Evolutionary conservation across 2,329 filamentous ascomycete genomes (phyloP).

Genomic region (Ascochyta fabae): DNA sequence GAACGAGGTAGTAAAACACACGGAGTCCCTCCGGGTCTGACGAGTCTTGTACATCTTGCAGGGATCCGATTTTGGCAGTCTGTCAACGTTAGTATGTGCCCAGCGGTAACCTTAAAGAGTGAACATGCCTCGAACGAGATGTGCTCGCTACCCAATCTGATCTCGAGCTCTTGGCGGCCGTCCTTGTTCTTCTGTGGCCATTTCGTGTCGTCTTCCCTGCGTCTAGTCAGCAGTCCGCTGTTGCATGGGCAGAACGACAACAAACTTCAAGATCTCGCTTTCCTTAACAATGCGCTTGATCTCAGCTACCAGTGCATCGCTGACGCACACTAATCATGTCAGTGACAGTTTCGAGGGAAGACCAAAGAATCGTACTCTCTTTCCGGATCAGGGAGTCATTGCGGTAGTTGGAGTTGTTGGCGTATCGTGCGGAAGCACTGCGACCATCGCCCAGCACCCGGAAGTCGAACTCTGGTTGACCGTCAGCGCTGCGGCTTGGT

Average conservation of each 20-base stretch:
- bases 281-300: conserved; percentile 97
- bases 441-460: conserved; percentile 89
- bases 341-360: neutral
- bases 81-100: conserved; percentile 50
- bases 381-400: conserved; percentile 98
- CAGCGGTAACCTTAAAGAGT: neutral
- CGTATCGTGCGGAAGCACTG: conserved; percentile 93
- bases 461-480: conserved; percentile 87
- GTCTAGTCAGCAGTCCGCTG: conserved; percentile 24
- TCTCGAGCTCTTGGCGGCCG: conserved; percentile 94
- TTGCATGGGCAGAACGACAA: neutral
- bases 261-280: conserved; percentile 95
- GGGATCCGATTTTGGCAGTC: conserved; percentile 97
- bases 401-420: conserved; percentile 99
- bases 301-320: conserved; percentile 85
- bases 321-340: conserved; percentile 81
- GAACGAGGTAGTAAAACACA: conserved; percentile 98
- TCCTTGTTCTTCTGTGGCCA: conserved; percentile 99
- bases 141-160: conserved; percentile 90
- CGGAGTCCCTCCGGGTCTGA: conserved; percentile 93
- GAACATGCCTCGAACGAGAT: conserved; percentile 89
- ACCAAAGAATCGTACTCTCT: conserved; percentile 76
- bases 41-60: conserved; percentile 96
- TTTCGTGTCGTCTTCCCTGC: conserved; percentile 94
- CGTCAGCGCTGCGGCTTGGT: conserved; percentile 12